These are phyloP conservation scores for Cladosporium sp. DNA, from an alignment of 2,329 filamentous ascomycete genomes.

Conservation along the genomic window DNA sequence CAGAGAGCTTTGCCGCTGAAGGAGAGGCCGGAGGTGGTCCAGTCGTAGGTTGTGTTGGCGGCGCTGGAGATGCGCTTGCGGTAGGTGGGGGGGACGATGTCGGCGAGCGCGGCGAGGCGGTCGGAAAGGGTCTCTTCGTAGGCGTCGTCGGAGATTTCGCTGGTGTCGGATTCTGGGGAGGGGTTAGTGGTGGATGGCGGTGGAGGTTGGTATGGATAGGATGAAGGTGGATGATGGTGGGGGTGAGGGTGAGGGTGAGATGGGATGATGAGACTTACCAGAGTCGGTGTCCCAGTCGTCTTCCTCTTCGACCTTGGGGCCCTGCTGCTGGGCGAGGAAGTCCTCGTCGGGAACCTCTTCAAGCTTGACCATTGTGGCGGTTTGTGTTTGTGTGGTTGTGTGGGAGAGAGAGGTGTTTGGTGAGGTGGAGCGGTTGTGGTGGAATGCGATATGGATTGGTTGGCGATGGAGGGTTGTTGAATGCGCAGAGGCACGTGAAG, in stretches of 20 bases:
- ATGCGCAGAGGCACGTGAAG: neutral
- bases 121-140: slow-evolving; percentile 41
- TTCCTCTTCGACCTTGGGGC: slow-evolving; percentile 59
- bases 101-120: slow-evolving; percentile 40
- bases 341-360: slow-evolving; percentile 96
- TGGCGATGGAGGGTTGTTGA: neutral
- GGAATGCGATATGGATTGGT: neutral
- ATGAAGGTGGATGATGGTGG: neutral
- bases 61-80: slow-evolving; percentile 37
- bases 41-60: slow-evolving; percentile 49
- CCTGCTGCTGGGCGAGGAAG: slow-evolving; percentile 68
- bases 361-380: slow-evolving; percentile 79
- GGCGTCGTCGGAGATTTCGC: slow-evolving; percentile 57
- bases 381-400: neutral
- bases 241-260: neutral
- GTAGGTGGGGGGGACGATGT: slow-evolving; percentile 42
- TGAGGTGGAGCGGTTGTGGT: no score
- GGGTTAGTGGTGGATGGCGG: neutral
- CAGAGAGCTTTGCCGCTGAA: slow-evolving; percentile 84
- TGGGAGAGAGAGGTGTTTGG: neutral
- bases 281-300: slow-evolving; percentile 87
- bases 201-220: neutral
- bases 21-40: slow-evolving; percentile 56
- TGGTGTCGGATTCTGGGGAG: slow-evolving; percentile 59
- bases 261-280: slow-evolving; percentile 52